phyloP scores from a whole-genome alignment of 306 rosid species.

The Pyrus pyrifolia region DNA sequence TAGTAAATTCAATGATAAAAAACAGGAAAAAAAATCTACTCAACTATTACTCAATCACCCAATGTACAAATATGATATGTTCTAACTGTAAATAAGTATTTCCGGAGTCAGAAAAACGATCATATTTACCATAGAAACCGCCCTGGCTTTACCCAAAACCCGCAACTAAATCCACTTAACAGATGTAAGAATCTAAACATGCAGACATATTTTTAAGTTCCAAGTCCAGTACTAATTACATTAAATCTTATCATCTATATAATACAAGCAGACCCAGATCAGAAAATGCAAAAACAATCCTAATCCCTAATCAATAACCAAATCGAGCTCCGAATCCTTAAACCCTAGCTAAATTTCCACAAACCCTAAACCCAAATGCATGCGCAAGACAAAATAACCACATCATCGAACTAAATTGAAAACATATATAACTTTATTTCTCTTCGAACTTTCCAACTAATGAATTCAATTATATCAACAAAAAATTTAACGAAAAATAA shows the following conservation, averaged over 20 bases:
- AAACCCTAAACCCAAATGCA: conserved; percentile 6
- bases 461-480: neutral
- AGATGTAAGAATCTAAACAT: neutral
- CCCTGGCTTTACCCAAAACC: neutral
- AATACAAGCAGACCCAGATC: conserved; percentile 2
- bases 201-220: neutral
- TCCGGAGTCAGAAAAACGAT: neutral
- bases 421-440: neutral
- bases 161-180: neutral
- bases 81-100: neutral
- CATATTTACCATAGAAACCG: neutral
- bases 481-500: neutral
- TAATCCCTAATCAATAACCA: neutral
- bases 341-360: conserved; percentile 40
- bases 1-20: neutral
- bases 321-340: conserved; percentile 20
- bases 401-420: neutral
- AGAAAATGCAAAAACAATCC: neutral
- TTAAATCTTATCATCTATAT: neutral
- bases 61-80: neutral
- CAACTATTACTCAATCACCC: neutral
- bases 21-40: neutral
- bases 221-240: neutral
- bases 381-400: neutral
- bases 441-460: neutral